phyloP scores from a whole-genome alignment of 768 basidiomycete species.

The Tremella yokohamensis region DNA sequence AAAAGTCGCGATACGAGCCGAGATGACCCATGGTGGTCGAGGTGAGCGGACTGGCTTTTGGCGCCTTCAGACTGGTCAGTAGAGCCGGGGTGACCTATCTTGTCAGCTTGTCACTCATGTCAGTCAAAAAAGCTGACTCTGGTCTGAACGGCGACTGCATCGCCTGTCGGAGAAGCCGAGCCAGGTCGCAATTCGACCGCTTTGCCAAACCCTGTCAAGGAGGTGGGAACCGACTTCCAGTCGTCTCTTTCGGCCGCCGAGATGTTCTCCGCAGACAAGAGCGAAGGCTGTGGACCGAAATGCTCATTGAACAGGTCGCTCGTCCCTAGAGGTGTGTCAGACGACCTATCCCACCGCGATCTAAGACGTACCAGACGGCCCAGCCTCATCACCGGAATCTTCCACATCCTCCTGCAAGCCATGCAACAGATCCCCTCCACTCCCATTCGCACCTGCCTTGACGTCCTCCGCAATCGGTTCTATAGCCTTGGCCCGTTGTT shows the following conservation, averaged over 20 bases:
- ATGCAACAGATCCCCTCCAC: neutral
- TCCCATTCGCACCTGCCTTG: slow-evolving; percentile 13
- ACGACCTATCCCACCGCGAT: neutral
- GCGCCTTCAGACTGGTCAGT: slow-evolving; percentile 57
- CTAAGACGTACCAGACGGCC: slow-evolving; percentile 18
- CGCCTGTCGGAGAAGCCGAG: slow-evolving; percentile 11
- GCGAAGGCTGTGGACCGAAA: slow-evolving; percentile 63
- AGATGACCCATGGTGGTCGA: slow-evolving; percentile 60
- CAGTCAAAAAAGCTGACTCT: neutral
- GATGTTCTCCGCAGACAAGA: slow-evolving; percentile 52
- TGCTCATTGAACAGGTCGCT: slow-evolving; percentile 66
- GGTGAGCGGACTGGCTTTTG: slow-evolving; percentile 23
- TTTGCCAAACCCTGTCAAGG: slow-evolving; percentile 61
- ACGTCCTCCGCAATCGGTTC: neutral
- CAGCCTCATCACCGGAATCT: slow-evolving; percentile 18
- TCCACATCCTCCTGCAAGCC: slow-evolving; percentile 10
- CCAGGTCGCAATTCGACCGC: slow-evolving; percentile 55
- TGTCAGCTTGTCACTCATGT: neutral
- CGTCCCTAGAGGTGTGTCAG: slow-evolving; percentile 11
- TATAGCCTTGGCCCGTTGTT: slow-evolving; percentile 31
- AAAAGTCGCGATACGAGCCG: slow-evolving; percentile 69
- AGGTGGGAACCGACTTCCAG: slow-evolving; percentile 60
- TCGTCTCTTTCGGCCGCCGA: slow-evolving; percentile 57
- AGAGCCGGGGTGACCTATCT: slow-evolving; percentile 52
- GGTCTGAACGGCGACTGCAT: slow-evolving; percentile 13